Base-by-base conservation (phyloP, 2,329 filamentous ascomycete genomes). In the Fusarium setosum region DNA sequence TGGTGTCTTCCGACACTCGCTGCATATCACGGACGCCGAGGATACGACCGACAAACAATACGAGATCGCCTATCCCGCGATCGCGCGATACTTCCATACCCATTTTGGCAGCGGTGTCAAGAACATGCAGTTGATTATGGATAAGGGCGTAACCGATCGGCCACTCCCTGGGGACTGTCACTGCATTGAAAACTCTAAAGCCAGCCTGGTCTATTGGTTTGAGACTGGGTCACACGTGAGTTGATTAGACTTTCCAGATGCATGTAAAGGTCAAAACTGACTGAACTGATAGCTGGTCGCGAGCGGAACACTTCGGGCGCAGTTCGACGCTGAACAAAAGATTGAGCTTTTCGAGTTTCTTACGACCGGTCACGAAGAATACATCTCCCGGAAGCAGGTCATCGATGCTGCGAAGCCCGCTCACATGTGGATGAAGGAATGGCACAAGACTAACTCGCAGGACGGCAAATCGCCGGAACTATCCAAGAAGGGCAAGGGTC, bases 161-260 rank as follows among this genome's bases (percentile, higher is more conserved):
- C 79, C 83, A 10, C 76, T 92, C 32, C 82, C 85, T 2, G 87
- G 86, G 56, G 88, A 90, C 45, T 88, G 88, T 42, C 89, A 92
- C 71, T 90, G 90, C 69, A 90, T 97, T 20, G 91, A 93, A 69
- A 93, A 92, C 73, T 81, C 82, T 21, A 92, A 89, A 71, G 89
- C 93, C 23, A 96, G 89, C 72, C 88, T 98, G 57, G 90, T 96
- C 6, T 96, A 97, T 75, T 96, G 92, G 87, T 97, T 95, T 73
- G 88, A 92, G 50, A 93, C 91, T 63, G 91, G 90, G 51, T 92
- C 91, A 61, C 93, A 96, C 75, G 92, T 95, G 83, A 78, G 88
- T 37, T 17, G 9, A 11, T 26, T 8, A 34, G 13, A 18, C 6
- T 35, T 11, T 40, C 29, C n/a, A 17, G 26, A 20, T 32, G 24